Evolutionary conservation across 805 yeast species (phyloP).

Genomic region (Metschnikowia cerradonensis): DNA sequence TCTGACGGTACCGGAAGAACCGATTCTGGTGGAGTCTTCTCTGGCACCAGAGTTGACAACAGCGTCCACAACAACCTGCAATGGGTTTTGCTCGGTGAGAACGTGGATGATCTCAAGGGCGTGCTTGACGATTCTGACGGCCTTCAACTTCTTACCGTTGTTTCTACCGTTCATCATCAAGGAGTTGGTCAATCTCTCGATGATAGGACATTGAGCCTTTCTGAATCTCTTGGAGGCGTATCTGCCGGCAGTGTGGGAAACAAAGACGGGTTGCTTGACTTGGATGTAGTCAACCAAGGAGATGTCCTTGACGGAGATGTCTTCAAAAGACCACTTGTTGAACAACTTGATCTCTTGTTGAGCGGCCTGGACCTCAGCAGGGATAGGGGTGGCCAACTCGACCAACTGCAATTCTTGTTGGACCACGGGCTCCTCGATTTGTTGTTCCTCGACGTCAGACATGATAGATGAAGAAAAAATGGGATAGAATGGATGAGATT

Average conservation of each 20-base stretch:
- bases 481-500: slow-evolving; percentile 1
- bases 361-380: slow-evolving; percentile 94
- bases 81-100: slow-evolving; percentile 98
- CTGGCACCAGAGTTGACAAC: slow-evolving; percentile 99
- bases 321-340: slow-evolving; percentile 99
- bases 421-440: slow-evolving; percentile 63
- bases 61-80: slow-evolving; percentile 98
- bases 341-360: slow-evolving; percentile 94
- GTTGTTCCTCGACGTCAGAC: slow-evolving; percentile 82
- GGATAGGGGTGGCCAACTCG: slow-evolving; percentile 92
- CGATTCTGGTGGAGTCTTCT: slow-evolving; percentile 99
- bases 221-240: slow-evolving; percentile 99
- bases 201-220: slow-evolving; percentile 99
- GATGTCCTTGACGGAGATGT: slow-evolving; percentile 95
- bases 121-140: slow-evolving; percentile 99
- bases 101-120: slow-evolving; percentile 96
- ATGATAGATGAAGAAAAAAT: slow-evolving; percentile 39
- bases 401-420: slow-evolving; percentile 80
- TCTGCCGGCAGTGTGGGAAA: slow-evolving; percentile 99
- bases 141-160: slow-evolving; percentile 99
- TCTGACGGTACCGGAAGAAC: slow-evolving; percentile 99
- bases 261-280: slow-evolving; percentile 95
- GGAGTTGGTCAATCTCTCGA: slow-evolving; percentile 99
- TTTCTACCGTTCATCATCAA: slow-evolving; percentile 99
- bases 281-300: slow-evolving; percentile 98